Evolutionary conservation across 129 eudicot genomes (phyloP).

Genomic region (Ambrosia trifida): DNA sequence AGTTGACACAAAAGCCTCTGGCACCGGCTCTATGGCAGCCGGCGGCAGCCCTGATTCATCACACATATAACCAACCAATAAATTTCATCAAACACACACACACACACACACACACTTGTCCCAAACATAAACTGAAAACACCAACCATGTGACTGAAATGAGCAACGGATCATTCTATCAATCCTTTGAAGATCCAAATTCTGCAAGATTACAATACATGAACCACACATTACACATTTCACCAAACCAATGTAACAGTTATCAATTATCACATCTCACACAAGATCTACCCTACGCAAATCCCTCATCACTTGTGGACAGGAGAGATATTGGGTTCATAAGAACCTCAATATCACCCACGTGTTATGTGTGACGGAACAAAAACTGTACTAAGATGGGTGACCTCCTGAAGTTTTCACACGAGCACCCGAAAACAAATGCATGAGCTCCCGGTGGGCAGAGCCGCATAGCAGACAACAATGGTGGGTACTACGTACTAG

Average conservation of each 20-base stretch:
- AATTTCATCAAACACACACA: slow-evolving; percentile 1
- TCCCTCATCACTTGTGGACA: too few relatives aligned
- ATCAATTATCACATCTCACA: slow-evolving; percentile 8
- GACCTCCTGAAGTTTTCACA: too few relatives aligned
- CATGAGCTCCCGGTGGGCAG: too few relatives aligned
- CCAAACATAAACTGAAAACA: slow-evolving; percentile 11
- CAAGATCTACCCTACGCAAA: slow-evolving; percentile 16
- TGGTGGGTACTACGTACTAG: too few relatives aligned
- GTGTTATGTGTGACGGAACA: too few relatives aligned
- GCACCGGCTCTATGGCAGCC: slow-evolving; percentile 91
- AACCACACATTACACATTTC: slow-evolving; percentile 14
- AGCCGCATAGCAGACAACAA: too few relatives aligned
- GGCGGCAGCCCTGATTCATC: slow-evolving; percentile 70
- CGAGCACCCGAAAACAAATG: too few relatives aligned
- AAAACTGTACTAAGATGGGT: too few relatives aligned
- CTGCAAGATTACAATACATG: slow-evolving; percentile 38
- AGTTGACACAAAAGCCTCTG: slow-evolving; percentile 78
- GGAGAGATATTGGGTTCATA: too few relatives aligned
- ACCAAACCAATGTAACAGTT: slow-evolving; percentile 15
- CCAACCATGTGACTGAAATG: slow-evolving; percentile 85
- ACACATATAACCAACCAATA: slow-evolving; percentile 16
- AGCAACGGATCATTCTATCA: slow-evolving; percentile 91
- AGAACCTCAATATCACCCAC: too few relatives aligned
- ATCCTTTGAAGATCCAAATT: slow-evolving; percentile 87
- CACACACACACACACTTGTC: not conserved